Evolutionary conservation across 2,329 filamentous ascomycete genomes (phyloP), one percentile per base, ranked within the genome.

Genomic region (Cladobotryum protrusum): DNA sequence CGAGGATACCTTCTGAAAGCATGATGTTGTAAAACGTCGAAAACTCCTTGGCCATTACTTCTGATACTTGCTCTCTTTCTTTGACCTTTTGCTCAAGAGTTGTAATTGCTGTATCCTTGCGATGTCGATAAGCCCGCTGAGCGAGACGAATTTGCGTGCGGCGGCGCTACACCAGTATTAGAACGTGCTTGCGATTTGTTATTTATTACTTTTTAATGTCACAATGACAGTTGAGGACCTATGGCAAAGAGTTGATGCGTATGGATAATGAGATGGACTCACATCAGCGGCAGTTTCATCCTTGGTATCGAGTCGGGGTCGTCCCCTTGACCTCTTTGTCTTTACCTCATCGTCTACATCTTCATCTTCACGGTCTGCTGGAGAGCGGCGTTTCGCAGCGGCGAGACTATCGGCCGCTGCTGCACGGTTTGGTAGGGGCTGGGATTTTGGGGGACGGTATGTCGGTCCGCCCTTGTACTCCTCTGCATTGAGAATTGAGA

Each of bases 131-230:
- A 1, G 89, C 89, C 56, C 89, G 76, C 65, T 95, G 90, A 2
- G 90, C 90, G 48, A 92, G 78, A 19, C 90, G 83, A 55, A 96
- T 93, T 64, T 96, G 90, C 5, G 88, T 92, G 48, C 90, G 81
- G 47, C 90, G 85, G 54, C 89, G 85, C 86, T 87, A 37, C 37
- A 24, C 37, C 42, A 18, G 54, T 54, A 54, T 67, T 51, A 66
- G 60, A 49, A 41, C 12, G 43, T 50, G 18, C 13, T 14, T 4
- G 4, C 9, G 13, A 15, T 14, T 34, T 8, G 15, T 4, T 43
- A 17, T 20, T 35, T 20, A 34, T 19, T 24, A 12, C 17, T 17
- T 19, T 15, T 15, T 40, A n/a, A n/a, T n/a, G n/a, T n/a, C n/a
- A 45, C 32, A 43, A 37, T 14, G 24, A 15, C 13, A 39, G 36